Evolutionary conservation across 108 stramenopile species (phyloP), one percentile per base, ranked within the genome.

Genomic region (Skeletonema marinoi): DNA sequence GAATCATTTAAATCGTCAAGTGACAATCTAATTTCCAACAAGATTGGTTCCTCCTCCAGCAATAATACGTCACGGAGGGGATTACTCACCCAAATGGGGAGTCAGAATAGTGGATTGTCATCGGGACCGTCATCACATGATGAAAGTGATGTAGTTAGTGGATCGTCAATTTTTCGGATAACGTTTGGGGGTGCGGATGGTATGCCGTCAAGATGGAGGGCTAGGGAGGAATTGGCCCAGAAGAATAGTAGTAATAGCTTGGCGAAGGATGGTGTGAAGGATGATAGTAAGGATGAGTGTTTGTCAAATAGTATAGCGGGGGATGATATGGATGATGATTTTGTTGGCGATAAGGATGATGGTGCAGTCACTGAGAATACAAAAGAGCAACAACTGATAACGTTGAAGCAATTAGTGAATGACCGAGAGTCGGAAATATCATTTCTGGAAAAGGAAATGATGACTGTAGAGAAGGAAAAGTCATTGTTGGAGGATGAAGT

Each of bases 151-250:
- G 44, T 4, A 17, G 25, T 25, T 9, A 56, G 54, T 56, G 54
- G 7, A 25, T 2, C 54, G 25, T 56, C 54, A 9, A 29, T 56
- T 29, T 56, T 56, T 10, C 21, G 54, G 7, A 29, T 56, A 25
- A 56, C 54, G 10, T 56, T 56, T 19, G 70, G 70, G 16, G 70
- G 38, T 39, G 60, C 1, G 25, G 58, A 71, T 71, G 70, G 70
- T 25, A 71, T 71, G 70, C 70, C 70, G 13, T 42, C 70, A 1
- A 29, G 70, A 10, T 71, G 70, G 70, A 71, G 70, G 59, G 25
- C 41, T 6, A 60, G 70, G 21, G 70, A 60, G 60, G 31, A 8
- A 68, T 16, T 13, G 68, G 54, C 19, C 17, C 60, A 59, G 36
- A 59, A 17, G 35, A 69, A 8, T 35, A 56, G 12, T 30, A 33